Conservation (phyloP, 2,329 filamentous ascomycete species). For the Talaromyces atroroseus region DNA sequence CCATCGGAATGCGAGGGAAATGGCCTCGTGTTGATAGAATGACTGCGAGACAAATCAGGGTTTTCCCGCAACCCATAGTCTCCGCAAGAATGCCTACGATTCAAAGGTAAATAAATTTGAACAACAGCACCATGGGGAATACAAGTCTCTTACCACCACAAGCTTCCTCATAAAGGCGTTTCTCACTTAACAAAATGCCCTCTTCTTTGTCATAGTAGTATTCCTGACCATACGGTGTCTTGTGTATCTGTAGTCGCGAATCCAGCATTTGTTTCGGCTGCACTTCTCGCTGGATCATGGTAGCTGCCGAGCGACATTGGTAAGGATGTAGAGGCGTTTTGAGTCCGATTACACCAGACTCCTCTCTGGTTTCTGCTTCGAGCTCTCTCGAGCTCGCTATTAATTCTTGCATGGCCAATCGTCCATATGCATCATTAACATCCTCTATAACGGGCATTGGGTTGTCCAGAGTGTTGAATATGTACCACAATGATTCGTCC, state of each 20-base stretch:
- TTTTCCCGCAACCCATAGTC: constrained; percentile 66
- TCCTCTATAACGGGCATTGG: constrained; percentile 29
- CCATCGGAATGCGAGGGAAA: constrained; percentile 59
- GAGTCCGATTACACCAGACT: constrained; percentile 29
- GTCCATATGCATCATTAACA: constrained; percentile 29
- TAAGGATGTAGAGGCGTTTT: constrained; percentile 66
- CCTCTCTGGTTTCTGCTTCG: constrained; percentile 13
- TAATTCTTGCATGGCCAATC: constrained; percentile 33
- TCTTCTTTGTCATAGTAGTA: constrained; percentile 69
- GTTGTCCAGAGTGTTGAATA: constrained; percentile 45
- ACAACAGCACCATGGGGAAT: not conserved
- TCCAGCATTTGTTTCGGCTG: constrained; percentile 62
- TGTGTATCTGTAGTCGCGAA: constrained; percentile 60
- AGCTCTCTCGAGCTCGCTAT: constrained; percentile 20
- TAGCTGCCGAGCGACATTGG: constrained; percentile 70
- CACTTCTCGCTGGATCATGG: constrained; percentile 78
- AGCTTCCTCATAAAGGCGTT: constrained; percentile 66
- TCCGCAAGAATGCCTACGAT: constrained; percentile 39
- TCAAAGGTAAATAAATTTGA: not conserved
- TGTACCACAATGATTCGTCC: constrained; percentile 46
- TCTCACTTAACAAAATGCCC: constrained; percentile 58
- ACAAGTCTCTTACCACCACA: constrained; percentile 56
- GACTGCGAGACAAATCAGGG: constrained; percentile 72
- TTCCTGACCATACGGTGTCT: constrained; percentile 54
- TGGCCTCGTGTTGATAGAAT: constrained; percentile 71